Evolutionary conservation across 176 grass and related monocot species (phyloP).

Genomic region (Eragrostis curvula): DNA sequence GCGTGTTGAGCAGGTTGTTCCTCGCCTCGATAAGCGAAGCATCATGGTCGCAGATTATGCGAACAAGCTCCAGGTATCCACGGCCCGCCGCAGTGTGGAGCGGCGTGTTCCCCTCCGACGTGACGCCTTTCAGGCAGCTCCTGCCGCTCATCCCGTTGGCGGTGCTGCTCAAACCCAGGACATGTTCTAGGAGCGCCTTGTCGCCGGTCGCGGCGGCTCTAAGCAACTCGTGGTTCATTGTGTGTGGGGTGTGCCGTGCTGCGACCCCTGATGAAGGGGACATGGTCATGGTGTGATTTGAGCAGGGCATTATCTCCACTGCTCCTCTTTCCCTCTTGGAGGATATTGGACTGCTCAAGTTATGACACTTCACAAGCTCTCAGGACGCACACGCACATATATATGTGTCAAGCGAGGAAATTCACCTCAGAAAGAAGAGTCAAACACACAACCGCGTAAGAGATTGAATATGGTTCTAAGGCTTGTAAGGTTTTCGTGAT

Average conservation of each 20-base stretch:
- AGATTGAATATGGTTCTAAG: neutral
- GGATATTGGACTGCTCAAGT: neutral
- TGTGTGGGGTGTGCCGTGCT: conserved; percentile 28
- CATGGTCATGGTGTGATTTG: conserved; percentile 33
- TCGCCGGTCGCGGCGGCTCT: conserved; percentile 17
- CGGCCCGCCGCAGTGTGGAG: conserved; percentile 29
- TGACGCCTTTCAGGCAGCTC: conserved; percentile 39
- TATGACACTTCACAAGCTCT: neutral
- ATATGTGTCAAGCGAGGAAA: neutral
- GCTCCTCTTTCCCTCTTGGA: neutral
- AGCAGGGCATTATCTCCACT: conserved; percentile 7
- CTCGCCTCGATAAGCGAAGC: conserved; percentile 7
- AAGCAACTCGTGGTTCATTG: conserved; percentile 40
- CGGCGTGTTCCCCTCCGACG: conserved; percentile 42
- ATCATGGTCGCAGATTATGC: conserved; percentile 10
- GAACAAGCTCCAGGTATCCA: conserved; percentile 24
- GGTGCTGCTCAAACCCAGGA: neutral
- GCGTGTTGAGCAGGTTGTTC: conserved; percentile 43
- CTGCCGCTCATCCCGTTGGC: neutral
- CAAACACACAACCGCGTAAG: conserved; percentile 38
- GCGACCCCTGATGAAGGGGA: conserved; percentile 21
- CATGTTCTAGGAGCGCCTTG: conserved; percentile 10
- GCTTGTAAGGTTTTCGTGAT: neutral
- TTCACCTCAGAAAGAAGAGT: conserved; percentile 15
- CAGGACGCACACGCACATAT: neutral